Conservation (phyloP, 371 early-diverging fungal species). For the Fennellomyces sp. region DNA sequence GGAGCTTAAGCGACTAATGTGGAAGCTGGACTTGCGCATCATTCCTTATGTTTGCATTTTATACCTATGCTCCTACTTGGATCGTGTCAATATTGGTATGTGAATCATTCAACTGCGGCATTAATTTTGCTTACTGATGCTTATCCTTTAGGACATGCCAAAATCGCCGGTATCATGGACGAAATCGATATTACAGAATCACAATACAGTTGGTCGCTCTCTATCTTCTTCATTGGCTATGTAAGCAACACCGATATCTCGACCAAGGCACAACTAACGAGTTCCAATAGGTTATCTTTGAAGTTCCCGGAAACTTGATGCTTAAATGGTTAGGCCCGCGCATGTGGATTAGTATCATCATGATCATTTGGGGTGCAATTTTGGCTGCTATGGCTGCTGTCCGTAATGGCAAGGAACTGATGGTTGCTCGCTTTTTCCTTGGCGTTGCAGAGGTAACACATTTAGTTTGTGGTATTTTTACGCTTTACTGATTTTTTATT, state of each 20-base stretch:
- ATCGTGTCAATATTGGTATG: constrained; percentile 56
- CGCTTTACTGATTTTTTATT: too few species aligned
- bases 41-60: constrained; percentile 43
- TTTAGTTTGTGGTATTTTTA: too few species aligned
- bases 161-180: constrained; percentile 50
- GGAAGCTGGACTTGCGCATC: constrained; percentile 26
- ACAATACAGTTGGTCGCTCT: constrained; percentile 61
- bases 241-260: constrained; percentile 22
- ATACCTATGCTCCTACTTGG: constrained; percentile 55
- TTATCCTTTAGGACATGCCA: constrained; percentile 50
- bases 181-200: constrained; percentile 47
- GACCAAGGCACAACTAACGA: too few species aligned
- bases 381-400: constrained; percentile 52
- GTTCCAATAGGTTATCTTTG: constrained; percentile 57
- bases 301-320: constrained; percentile 75
- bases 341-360: constrained; percentile 71
- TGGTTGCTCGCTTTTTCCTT: constrained; percentile 67
- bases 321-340: constrained; percentile 65
- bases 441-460: constrained; percentile 69
- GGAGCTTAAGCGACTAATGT: constrained; percentile 10
- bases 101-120: neutral
- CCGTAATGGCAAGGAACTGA: constrained; percentile 43
- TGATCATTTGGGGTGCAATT: neutral
- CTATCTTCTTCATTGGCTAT: constrained; percentile 69
- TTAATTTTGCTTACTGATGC: neutral